Evolutionary conservation across 108 stramenopile genomes (phyloP).

Genomic region (Skeletonema marinoi): DNA sequence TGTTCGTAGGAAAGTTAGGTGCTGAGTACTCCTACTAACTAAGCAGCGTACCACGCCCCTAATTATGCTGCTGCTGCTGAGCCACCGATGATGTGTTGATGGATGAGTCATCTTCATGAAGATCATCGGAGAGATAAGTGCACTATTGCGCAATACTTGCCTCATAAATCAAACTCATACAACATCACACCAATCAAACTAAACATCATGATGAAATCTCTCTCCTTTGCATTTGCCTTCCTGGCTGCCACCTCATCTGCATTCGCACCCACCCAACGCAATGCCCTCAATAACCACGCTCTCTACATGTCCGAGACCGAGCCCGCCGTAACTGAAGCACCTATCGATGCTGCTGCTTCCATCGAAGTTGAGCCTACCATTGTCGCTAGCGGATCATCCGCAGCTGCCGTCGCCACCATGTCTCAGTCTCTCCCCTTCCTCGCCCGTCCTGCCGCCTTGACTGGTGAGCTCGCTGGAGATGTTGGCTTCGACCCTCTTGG

Average conservation of each 20-base stretch:
- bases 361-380: slow-evolving; percentile 7
- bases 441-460: slow-evolving; percentile 63
- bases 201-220: slow-evolving; percentile 63
- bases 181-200: neutral
- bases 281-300: neutral
- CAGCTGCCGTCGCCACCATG: slow-evolving; percentile 43
- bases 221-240: slow-evolving; percentile 54
- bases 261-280: slow-evolving; percentile 51
- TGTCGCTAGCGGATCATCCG: neutral
- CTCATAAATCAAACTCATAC: no score
- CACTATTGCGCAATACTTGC: no score
- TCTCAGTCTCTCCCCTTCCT: slow-evolving; percentile 78
- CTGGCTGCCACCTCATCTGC: slow-evolving; percentile 52
- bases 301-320: slow-evolving; percentile 9
- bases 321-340: no score
- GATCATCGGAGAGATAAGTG: no score
- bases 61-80: no score
- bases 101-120: no score
- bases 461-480: slow-evolving; percentile 80
- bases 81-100: no score
- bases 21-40: no score
- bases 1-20: no score
- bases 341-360: neutral
- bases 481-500: slow-evolving; percentile 94
- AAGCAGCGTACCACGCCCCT: no score